Evolutionary conservation across 257 asterid species (phyloP), one percentile per base, ranked within the genome.

Genomic region (Penstemon eatonii): DNA sequence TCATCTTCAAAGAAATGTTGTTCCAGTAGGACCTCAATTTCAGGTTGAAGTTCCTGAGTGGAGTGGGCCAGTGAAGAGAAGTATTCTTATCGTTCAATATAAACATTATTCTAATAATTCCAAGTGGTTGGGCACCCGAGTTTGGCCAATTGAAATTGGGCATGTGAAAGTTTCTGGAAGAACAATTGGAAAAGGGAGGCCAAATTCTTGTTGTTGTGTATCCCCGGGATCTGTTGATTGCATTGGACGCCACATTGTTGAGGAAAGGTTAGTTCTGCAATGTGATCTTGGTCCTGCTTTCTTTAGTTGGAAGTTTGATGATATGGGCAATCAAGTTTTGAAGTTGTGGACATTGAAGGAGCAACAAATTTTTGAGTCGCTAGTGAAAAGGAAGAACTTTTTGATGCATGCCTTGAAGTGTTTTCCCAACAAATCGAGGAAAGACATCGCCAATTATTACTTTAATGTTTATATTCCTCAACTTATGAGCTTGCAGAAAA

Each of bases 1-100:
- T 25, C 33, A 25, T 25, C 33, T 64, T 56, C 86, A 81, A 60
- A 83, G 67, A 70, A 73, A 63, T 56, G 83, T 62, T 75, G 45
- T 92, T 68, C 96, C 98, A 51, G 85, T 92, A 47, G 96, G 96
- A 68, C 83, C 91, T 15, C 82, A 85, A 33, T 92, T 92, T 77
- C 98, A 92, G 84, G 92, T 88, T 56, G 92, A 78, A 5, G 67
- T 89, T 60, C 95, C 91, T 2, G 81, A 84, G 60, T 89, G 90
- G 90, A 66, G 67, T 44, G 86, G 56, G 39, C 82, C 86, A 37
- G 66, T 65, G 25, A 70, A 69, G 58, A 61, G 70, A 68, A 75
- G 56, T 11, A 25, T 25, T 25, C 33, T 25, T 25, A 25, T 25
- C 1, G 33, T 25, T 25, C 63, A 74, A 53, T 75, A 77, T 61